phyloP scores from a whole-genome alignment of 1,284 basidiomycete genomes.

The Microstroma glucosiphilum region DNA sequence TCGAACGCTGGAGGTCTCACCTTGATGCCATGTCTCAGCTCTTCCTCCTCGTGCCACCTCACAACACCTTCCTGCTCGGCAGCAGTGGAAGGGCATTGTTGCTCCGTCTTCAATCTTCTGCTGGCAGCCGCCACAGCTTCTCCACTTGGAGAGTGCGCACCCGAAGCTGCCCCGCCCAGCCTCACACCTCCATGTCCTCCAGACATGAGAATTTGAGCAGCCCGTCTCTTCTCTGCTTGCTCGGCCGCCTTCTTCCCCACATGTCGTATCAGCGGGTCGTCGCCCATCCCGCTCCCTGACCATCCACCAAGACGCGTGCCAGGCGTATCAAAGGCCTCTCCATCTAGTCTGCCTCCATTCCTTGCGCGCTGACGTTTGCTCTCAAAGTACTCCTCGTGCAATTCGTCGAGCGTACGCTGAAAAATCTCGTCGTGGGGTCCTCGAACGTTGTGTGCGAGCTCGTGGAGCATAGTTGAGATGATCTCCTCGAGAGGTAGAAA shows the following conservation, averaged over 20 bases:
- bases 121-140: constrained; percentile 8
- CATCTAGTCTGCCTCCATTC: constrained; percentile 12
- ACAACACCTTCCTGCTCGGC: constrained; percentile 6
- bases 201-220: neutral
- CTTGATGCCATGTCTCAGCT: constrained; percentile 13
- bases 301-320: neutral
- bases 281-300: neutral
- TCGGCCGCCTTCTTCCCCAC: constrained; percentile 7
- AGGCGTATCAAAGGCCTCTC: neutral
- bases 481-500: constrained; percentile 8
- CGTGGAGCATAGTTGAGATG: constrained; percentile 28
- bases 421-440: constrained; percentile 33
- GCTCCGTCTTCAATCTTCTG: neutral
- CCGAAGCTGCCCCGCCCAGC: neutral
- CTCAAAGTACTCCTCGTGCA: constrained; percentile 23
- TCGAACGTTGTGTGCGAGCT: constrained; percentile 32
- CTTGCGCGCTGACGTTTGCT: constrained; percentile 7
- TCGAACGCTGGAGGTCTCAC: constrained; percentile 11
- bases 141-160: constrained; percentile 1
- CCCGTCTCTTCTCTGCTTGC: constrained; percentile 2
- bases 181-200: neutral
- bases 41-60: constrained; percentile 10
- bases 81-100: constrained; percentile 4
- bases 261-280: neutral
- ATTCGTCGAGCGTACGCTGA: constrained; percentile 19